A percentile compares a stretch with the other conserved stretches of the same genome.
Conservation (phyloP, 257 asterid genomes). For the Penstemon eatonii region DNA sequence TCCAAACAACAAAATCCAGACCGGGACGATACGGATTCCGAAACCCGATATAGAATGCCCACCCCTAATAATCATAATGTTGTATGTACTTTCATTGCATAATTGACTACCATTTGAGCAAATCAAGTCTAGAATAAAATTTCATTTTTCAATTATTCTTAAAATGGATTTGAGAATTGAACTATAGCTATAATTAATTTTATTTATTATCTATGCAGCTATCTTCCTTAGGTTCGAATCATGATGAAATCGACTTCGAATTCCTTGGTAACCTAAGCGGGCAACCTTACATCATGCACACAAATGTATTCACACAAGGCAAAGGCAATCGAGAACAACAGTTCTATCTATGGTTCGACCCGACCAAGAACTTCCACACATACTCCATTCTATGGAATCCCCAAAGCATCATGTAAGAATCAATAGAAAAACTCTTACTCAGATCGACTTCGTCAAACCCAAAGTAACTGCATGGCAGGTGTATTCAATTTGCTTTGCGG, state of each 20-base stretch:
- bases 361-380: constrained; percentile 56
- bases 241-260: constrained; percentile 62
- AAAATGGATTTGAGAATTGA: too few species aligned
- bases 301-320: constrained; percentile 53
- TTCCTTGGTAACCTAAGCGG: constrained; percentile 59
- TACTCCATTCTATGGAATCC: constrained; percentile 66
- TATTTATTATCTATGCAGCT: constrained; percentile 27
- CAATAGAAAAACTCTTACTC: not conserved
- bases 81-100: too few species aligned
- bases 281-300: constrained; percentile 55
- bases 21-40: too few species aligned
- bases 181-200: not conserved
- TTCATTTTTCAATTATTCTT: too few species aligned
- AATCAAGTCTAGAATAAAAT: too few species aligned
- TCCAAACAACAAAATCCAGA: too few species aligned
- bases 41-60: too few species aligned
- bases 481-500: too few species aligned
- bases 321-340: constrained; percentile 51
- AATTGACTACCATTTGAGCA: too few species aligned
- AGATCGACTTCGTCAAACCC: too few species aligned
- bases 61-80: too few species aligned
- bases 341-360: constrained; percentile 61
- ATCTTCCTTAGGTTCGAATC: constrained; percentile 47
- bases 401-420: constrained; percentile 50
- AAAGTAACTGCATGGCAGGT: too few species aligned